These are phyloP conservation scores for Lumnitzera littorea DNA, from an alignment of 345 rosid genomes.

Conservation along the genomic window DNA sequence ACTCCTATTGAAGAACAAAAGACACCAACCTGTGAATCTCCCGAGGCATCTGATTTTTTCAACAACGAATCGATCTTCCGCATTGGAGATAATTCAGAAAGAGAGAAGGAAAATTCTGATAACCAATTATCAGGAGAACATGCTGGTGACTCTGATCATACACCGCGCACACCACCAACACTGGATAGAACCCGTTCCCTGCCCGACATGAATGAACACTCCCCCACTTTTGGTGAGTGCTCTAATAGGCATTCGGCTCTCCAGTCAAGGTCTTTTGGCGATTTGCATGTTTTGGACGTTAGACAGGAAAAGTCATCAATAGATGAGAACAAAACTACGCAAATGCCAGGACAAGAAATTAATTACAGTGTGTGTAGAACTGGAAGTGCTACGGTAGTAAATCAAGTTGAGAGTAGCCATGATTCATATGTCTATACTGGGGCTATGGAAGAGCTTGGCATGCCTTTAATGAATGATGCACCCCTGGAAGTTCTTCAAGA, in stretches of 20 bases:
- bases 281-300: slow-evolving; percentile 33
- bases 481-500: slow-evolving; percentile 26
- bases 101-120: slow-evolving; percentile 39
- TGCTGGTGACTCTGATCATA: slow-evolving; percentile 28
- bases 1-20: slow-evolving; percentile 22
- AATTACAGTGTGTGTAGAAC: slow-evolving; percentile 18
- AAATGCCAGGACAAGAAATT: slow-evolving; percentile 22
- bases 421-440: slow-evolving; percentile 49
- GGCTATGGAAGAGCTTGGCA: slow-evolving; percentile 58
- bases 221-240: slow-evolving; percentile 20
- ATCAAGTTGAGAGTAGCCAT: slow-evolving; percentile 32
- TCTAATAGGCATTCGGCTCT: slow-evolving; percentile 27
- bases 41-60: slow-evolving; percentile 32
- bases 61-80: slow-evolving; percentile 43
- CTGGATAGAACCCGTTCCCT: slow-evolving; percentile 49
- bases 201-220: slow-evolving; percentile 35
- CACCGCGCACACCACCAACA: slow-evolving; percentile 28
- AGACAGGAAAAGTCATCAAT: slow-evolving; percentile 26
- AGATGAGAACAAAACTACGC: slow-evolving; percentile 25
- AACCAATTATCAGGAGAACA: slow-evolving; percentile 30
- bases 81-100: slow-evolving; percentile 51
- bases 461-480: slow-evolving; percentile 52
- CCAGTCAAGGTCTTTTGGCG: slow-evolving; percentile 55
- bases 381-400: slow-evolving; percentile 30
- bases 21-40: slow-evolving; percentile 30